Percentiles rank a stretch among this genome's conserved stretches.
These are phyloP conservation scores for Triticum urartu DNA, from an alignment of 176 grass and related monocot genomes.

Conservation along the genomic window DNA sequence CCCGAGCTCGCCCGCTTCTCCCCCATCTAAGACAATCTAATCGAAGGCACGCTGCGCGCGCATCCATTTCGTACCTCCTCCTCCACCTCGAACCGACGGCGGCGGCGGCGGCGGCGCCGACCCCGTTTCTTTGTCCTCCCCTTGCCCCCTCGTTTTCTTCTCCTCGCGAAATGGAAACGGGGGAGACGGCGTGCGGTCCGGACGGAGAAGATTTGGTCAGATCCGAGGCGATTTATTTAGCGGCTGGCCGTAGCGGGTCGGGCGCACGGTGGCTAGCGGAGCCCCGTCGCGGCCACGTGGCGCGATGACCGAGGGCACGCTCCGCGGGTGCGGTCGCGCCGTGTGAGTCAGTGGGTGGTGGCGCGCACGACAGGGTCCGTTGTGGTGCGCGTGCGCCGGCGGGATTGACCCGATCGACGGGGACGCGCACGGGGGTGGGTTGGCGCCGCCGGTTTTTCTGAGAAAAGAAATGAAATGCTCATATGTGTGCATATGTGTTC, in stretches of 20 bases:
- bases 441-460: not conserved
- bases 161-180: conserved; percentile 22
- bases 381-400: not conserved
- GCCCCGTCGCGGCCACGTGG: conserved; percentile 17
- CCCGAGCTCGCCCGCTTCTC: not conserved
- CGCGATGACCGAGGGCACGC: conserved; percentile 27
- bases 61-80: conserved; percentile 35
- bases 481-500: too few species aligned
- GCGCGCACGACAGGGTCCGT: not conserved
- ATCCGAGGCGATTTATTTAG: conserved; percentile 52
- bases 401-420: not conserved
- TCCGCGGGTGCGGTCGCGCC: not conserved
- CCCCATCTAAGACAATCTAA: not conserved
- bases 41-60: not conserved
- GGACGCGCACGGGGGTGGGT: not conserved
- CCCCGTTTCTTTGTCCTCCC: not conserved
- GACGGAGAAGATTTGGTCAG: conserved; percentile 38
- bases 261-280: not conserved
- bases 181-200: conserved; percentile 32
- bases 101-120: not conserved
- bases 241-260: conserved; percentile 19
- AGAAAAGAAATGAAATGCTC: not conserved
- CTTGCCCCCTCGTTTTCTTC: not conserved
- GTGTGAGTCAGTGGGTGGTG: not conserved
- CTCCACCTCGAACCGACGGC: not conserved